Evolutionary conservation across 352 stramenopile genomes (phyloP).

Genomic region (Globisporangium paddicum): DNA sequence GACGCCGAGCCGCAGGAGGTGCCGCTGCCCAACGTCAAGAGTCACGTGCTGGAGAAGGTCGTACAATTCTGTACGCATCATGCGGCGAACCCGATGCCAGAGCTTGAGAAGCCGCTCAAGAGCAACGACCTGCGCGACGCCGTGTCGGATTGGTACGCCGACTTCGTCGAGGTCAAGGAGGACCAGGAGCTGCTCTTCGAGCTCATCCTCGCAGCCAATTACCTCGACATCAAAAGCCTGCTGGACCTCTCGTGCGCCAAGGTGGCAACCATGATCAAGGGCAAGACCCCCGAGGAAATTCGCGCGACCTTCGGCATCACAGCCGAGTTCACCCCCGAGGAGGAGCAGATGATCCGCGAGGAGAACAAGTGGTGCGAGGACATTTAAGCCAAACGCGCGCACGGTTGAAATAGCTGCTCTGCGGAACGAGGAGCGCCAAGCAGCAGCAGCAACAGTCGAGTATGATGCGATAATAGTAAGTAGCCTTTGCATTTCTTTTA

Average conservation of each 20-base stretch:
- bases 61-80: constrained; percentile 21
- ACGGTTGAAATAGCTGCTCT: not conserved
- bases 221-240: not conserved
- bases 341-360: constrained; percentile 55
- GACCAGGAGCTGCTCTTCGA: not conserved
- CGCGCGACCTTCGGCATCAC: constrained; percentile 56
- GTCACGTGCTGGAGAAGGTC: constrained; percentile 17
- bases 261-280: constrained; percentile 14
- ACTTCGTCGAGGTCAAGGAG: not conserved
- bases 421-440: not conserved
- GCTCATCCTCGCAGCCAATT: not conserved
- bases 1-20: constrained; percentile 16
- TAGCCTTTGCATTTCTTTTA: not conserved
- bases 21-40: constrained; percentile 25
- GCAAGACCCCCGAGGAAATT: constrained; percentile 61
- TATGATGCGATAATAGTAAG: not conserved
- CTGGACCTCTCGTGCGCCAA: not conserved
- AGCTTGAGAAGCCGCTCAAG: not conserved
- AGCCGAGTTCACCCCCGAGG: constrained; percentile 56
- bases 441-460: not conserved
- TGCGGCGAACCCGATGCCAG: constrained; percentile 15
- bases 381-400: constrained; percentile 8
- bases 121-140: not conserved
- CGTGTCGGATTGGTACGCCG: not conserved
- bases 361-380: constrained; percentile 76